Conservation (phyloP, 495 filamentous ascomycete species). For the Neohortaea acidophila region DNA sequence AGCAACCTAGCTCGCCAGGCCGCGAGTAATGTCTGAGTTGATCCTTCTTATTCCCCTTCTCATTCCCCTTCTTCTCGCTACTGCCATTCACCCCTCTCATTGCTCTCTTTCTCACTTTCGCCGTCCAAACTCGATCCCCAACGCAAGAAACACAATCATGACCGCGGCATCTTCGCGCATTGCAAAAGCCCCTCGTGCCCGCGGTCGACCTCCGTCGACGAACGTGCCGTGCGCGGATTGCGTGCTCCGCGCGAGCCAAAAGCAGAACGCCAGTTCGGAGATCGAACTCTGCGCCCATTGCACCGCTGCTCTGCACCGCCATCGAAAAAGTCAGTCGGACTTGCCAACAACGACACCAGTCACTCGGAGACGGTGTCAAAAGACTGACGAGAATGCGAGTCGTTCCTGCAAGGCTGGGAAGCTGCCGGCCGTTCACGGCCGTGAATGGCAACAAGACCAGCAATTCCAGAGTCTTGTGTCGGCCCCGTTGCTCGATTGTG, state of each 20-base stretch:
- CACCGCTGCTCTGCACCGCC: neutral
- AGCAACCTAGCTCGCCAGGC: too few species aligned
- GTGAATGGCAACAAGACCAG: too few species aligned
- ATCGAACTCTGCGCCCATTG: slow-evolving; percentile 12
- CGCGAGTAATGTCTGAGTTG: too few species aligned
- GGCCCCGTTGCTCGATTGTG: too few species aligned
- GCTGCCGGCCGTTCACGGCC: too few species aligned
- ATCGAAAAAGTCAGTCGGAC: neutral
- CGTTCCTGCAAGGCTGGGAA: too few species aligned
- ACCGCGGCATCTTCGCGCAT: too few species aligned
- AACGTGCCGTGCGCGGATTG: slow-evolving; percentile 14
- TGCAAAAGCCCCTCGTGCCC: neutral
- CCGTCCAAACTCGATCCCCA: neutral
- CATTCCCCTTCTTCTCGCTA: neutral
- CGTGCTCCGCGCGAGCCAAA: slow-evolving; percentile 9
- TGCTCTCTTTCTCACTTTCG: neutral
- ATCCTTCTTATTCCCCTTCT: neutral
- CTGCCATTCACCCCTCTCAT: neutral
- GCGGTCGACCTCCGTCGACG: slow-evolving; percentile 1
- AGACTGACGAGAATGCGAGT: too few species aligned
- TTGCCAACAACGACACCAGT: too few species aligned
- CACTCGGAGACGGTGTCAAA: too few species aligned
- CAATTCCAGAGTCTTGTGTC: too few species aligned
- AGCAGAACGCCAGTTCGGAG: neutral
- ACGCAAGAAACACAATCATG: too few species aligned